A percentile compares a stretch with the other conserved stretches of the same genome.
These are phyloP conservation scores for Lophium mytilinum DNA, from an alignment of 495 filamentous ascomycete species.

Conservation along the genomic window DNA sequence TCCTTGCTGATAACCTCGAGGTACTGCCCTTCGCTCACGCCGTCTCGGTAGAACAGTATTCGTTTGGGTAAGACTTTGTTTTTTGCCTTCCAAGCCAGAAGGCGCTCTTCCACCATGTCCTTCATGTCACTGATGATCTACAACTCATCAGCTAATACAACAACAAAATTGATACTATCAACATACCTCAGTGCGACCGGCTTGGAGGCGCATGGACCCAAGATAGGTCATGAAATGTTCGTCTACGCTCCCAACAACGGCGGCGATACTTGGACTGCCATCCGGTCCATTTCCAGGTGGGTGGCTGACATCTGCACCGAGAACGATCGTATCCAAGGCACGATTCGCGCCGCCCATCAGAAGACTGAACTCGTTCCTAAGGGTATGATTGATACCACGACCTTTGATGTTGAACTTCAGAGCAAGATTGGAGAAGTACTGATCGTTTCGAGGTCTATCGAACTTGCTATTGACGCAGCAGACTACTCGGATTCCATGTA, in stretches of 20 bases:
- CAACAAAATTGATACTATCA: not conserved
- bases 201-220: conserved; percentile 7
- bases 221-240: conserved; percentile 3
- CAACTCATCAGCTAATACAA: not conserved
- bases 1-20: not conserved
- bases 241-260: conserved; percentile 6
- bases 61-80: not conserved
- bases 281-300: not conserved
- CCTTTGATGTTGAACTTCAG: conserved; percentile 9
- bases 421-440: conserved; percentile 2
- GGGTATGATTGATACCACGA: conserved; percentile 1
- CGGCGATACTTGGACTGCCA: conserved; percentile 6
- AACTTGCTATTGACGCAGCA: not conserved
- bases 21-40: conserved; percentile 12
- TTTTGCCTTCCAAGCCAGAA: conserved; percentile 2
- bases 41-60: conserved; percentile 13
- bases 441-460: not conserved
- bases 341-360: not conserved
- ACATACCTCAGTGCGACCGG: conserved; percentile 10
- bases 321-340: not conserved
- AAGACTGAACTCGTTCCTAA: not conserved
- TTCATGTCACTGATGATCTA: conserved; percentile 5
- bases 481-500: not conserved
- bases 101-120: conserved; percentile 4
- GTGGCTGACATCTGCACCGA: conserved; percentile 14